Evolutionary conservation across 2,329 filamentous ascomycete genomes (phyloP).

Genomic region (Fusarium napiforme): DNA sequence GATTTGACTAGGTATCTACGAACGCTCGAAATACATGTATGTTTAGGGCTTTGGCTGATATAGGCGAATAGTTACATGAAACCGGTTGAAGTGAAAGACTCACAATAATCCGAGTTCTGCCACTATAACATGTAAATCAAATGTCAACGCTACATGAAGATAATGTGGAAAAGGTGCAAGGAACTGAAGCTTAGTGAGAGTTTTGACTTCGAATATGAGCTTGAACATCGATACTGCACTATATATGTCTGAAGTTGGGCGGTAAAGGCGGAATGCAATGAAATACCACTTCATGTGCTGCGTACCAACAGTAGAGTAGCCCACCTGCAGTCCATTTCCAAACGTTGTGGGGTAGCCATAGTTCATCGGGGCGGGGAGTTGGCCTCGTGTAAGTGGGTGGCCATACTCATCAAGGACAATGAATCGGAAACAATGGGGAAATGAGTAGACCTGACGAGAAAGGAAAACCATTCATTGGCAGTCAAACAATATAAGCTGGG

Average conservation of each 20-base stretch:
- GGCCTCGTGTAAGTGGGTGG: slow-evolving; percentile 2
- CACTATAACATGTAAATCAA: neutral
- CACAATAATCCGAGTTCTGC: neutral
- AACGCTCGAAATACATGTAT: neutral
- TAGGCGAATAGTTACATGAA: neutral
- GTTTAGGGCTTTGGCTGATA: neutral
- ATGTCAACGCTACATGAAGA: neutral
- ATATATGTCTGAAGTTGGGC: neutral
- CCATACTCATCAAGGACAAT: neutral
- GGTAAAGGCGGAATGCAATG: neutral
- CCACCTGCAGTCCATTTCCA: neutral
- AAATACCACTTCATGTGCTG: neutral
- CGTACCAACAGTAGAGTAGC: neutral
- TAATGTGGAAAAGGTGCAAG: neutral
- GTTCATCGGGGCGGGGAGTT: slow-evolving; percentile 20
- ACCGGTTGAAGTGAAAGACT: neutral
- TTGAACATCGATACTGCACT: neutral
- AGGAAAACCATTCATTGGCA: neutral
- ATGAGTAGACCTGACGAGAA: neutral
- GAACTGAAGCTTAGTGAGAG: neutral
- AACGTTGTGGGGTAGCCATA: slow-evolving; percentile 21
- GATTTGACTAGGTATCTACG: neutral
- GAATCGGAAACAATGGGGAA: no score
- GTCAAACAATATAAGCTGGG: neutral
- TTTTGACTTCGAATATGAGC: neutral